Evolutionary conservation across 768 basidiomycete species (phyloP).

Genomic region (Pleurotus pulmonarius): DNA sequence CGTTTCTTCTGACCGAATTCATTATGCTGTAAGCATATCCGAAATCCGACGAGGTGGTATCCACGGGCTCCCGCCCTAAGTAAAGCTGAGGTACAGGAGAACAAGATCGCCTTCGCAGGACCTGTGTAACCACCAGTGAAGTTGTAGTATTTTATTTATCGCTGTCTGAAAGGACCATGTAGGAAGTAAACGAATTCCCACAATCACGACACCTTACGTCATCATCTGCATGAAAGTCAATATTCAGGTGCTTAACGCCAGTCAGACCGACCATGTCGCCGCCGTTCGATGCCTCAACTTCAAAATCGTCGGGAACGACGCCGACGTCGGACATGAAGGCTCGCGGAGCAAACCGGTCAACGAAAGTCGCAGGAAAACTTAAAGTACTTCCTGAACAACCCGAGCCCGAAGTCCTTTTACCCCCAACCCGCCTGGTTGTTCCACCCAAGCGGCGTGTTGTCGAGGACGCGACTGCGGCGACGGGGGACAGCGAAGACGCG

Average conservation of each 20-base stretch:
- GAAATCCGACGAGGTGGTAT: no score
- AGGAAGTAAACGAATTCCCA: slow-evolving; percentile 7
- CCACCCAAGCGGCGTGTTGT: slow-evolving; percentile 28
- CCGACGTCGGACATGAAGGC: slow-evolving; percentile 45
- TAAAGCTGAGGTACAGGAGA: no score
- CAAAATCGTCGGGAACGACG: slow-evolving; percentile 4
- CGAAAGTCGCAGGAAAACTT: slow-evolving; percentile 80
- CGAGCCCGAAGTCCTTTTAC: slow-evolving; percentile 31
- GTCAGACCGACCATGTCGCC: slow-evolving; percentile 1
- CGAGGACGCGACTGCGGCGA: slow-evolving; percentile 44
- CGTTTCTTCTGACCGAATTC: no score
- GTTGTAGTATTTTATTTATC: no score
- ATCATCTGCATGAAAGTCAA: neutral
- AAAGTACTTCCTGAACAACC: slow-evolving; percentile 88
- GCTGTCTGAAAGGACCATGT: neutral
- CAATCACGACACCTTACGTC: slow-evolving; percentile 1
- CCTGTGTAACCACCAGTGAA: no score
- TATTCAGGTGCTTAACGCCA: neutral
- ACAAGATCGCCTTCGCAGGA: no score
- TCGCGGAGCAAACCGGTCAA: slow-evolving; percentile 74
- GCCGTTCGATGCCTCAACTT: slow-evolving; percentile 16
- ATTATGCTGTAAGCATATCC: no score
- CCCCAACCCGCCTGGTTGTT: slow-evolving; percentile 28
- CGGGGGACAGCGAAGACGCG: slow-evolving; percentile 70
- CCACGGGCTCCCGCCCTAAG: no score